Evolutionary conservation across 768 basidiomycete genomes (phyloP).

Genomic region (Tremella yokohamensis): DNA sequence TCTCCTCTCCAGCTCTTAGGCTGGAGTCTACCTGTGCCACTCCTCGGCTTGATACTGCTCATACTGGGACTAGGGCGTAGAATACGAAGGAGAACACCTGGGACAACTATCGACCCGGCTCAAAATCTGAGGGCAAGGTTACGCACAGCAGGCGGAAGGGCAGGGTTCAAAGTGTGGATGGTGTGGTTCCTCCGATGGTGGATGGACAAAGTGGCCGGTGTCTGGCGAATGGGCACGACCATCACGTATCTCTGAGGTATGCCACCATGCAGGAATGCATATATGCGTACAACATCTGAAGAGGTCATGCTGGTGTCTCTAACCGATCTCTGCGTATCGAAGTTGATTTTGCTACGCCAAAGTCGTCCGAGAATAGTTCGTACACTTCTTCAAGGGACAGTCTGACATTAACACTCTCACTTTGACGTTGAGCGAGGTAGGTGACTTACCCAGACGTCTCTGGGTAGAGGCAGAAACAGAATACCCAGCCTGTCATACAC

Average conservation of each 20-base stretch:
- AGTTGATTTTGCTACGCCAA: constrained; percentile 58
- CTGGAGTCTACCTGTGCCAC: background rate
- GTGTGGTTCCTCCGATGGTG: constrained; percentile 32
- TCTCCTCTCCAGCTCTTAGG: background rate
- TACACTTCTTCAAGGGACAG: constrained; percentile 41
- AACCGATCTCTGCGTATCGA: too few species aligned
- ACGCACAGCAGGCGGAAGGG: constrained; percentile 13
- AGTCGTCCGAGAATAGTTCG: constrained; percentile 61
- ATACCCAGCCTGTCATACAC: constrained; percentile 66
- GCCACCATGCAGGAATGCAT: background rate
- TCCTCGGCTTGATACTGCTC: background rate
- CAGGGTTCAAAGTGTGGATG: constrained; percentile 27
- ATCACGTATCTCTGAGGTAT: constrained; percentile 31
- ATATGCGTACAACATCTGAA: too few species aligned
- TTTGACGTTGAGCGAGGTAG: constrained; percentile 3
- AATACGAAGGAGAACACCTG: constrained; percentile 1
- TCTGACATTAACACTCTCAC: constrained; percentile 8
- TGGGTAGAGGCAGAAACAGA: constrained; percentile 68
- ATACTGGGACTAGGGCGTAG: background rate
- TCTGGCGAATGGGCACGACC: constrained; percentile 43
- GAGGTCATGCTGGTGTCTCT: too few species aligned
- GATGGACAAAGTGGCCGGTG: constrained; percentile 31
- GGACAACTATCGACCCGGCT: constrained; percentile 9
- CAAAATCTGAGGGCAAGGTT: constrained; percentile 22
- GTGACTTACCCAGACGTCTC: constrained; percentile 63